Base-by-base conservation (phyloP, 2,329 filamentous ascomycete genomes). In the Aspergillus bombycis region DNA sequence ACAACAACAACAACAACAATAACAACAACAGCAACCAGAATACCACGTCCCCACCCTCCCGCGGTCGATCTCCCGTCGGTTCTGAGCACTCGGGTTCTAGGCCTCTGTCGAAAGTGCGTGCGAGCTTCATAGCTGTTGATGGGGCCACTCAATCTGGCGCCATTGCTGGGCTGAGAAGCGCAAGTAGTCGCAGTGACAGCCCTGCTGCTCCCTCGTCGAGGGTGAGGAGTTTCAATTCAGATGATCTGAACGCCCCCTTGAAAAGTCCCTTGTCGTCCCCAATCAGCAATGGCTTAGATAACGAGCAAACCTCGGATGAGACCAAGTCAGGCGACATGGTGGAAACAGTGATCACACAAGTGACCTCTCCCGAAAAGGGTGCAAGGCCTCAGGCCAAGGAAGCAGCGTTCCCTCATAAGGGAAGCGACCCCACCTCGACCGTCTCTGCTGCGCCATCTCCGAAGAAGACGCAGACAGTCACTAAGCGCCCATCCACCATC, bases 81-180 rank as follows among this genome's bases (percentile, higher is more conserved):
- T 79, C 79, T 41, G 77, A 78, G 68, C 76, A 76, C 68, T 77
- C 77, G 65, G 77, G 71, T 63, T 77, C 77, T 36, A 83, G 89
- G 71, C 90, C 88, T 28, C 84, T 93, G 46, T 92, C 90, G 66
- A 92, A 90, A 78, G 88, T 93, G 50, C 86, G 90, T 68, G 91
- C 90, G 43, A 91, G 83, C 74, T 94, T 94, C 74, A 85, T 94
- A 58, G 86, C 90, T 21, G 85, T 94, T 53, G 90, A 93, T 73
- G 77, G 79, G 56, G 77, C 74, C 41, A 76, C 80, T 41, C 79
- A 80, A 59, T 79, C 77, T n/a, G 74, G 71, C 43, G 78, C 75
- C 34, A 71, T 80, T 43, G 72, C 79, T 36, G 80, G 80, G 30
- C 66, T 84, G 62, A 77, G 76, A 64, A 82, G 79, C 68, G 73